Conservation (phyloP, 176 grass and related monocot species). For the Hsuehochloa calcarea region DNA sequence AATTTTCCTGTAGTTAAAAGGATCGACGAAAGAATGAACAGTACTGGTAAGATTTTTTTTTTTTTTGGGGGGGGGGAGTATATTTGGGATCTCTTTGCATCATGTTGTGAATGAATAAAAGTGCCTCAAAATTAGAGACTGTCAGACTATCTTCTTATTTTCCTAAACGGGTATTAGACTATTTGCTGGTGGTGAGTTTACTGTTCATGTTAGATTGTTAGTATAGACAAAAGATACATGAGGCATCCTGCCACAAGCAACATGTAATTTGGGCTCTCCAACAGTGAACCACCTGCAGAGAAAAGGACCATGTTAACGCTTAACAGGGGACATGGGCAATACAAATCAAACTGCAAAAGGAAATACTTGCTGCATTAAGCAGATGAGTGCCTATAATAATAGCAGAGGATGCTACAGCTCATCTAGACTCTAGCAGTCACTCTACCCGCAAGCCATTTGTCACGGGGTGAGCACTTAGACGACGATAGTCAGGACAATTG, state of each 20-base stretch:
- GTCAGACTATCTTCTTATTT: neutral
- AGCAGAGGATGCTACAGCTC: neutral
- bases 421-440: neutral
- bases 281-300: conserved; percentile 26
- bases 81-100: neutral
- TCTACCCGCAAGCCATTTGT: neutral
- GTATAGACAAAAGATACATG: conserved; percentile 18
- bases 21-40: neutral
- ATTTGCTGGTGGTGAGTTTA: neutral
- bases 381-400: neutral
- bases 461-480: neutral
- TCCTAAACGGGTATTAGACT: neutral
- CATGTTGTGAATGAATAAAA: neutral
- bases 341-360: neutral
- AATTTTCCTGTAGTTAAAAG: neutral
- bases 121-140: conserved; percentile 17
- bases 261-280: conserved; percentile 12
- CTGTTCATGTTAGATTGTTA: conserved; percentile 8
- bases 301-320: conserved; percentile 4
- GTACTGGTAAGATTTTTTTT: neutral
- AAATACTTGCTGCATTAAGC: conserved; percentile 9
- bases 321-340: neutral
- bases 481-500: neutral
- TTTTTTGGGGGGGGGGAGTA: too few relatives aligned
- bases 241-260: conserved; percentile 33